Evolutionary conservation across 2,329 filamentous ascomycete species (phyloP).

Genomic region (Nakataea oryzae): DNA sequence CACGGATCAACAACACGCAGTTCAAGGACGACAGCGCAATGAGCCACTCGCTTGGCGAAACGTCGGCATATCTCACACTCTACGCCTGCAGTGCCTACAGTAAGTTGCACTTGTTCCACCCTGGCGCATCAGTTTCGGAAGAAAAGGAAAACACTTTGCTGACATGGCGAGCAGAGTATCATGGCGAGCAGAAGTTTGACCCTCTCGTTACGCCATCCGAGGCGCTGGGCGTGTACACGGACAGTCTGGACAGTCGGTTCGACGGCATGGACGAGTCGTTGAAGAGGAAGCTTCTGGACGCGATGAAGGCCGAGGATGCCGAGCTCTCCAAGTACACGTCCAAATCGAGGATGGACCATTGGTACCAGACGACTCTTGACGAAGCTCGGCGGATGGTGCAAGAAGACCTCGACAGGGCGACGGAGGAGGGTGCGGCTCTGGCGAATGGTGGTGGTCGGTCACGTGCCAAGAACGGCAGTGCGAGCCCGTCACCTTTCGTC

Average conservation of each 20-base stretch:
- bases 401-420: conserved; percentile 10
- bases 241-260: conserved; percentile 52
- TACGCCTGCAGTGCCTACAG: conserved; percentile 24
- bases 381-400: conserved; percentile 17
- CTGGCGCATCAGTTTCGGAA: background rate
- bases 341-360: conserved; percentile 58
- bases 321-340: conserved; percentile 54
- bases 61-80: conserved; percentile 59
- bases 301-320: conserved; percentile 64
- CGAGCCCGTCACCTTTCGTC: background rate
- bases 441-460: background rate
- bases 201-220: conserved; percentile 40
- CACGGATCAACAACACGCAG: conserved; percentile 64
- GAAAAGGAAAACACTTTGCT: conserved; percentile 13
- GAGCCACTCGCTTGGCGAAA: conserved; percentile 49
- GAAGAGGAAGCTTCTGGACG: conserved; percentile 56
- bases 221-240: conserved; percentile 47
- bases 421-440: conserved; percentile 5
- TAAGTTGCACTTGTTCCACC: background rate
- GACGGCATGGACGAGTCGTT: conserved; percentile 50
- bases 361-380: conserved; percentile 30
- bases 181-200: conserved; percentile 30
- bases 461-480: background rate
- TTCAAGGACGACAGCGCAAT: conserved; percentile 62
- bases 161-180: conserved; percentile 19